phyloP scores from a whole-genome alignment of 306 rosid genomes.

The Cyamopsis tetragonoloba region DNA sequence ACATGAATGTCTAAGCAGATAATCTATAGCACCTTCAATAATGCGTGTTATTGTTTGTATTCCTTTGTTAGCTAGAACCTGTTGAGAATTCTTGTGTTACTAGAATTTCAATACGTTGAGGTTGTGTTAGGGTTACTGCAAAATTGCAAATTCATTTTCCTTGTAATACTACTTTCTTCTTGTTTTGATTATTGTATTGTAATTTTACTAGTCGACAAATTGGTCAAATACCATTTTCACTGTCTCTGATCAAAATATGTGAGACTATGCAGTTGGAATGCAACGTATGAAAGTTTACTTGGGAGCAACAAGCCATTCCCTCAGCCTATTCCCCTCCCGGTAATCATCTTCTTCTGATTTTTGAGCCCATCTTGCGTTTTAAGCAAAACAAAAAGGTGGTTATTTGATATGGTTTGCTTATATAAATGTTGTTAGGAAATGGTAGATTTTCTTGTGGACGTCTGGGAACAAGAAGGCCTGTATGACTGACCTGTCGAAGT shows the following conservation, averaged over 20 bases:
- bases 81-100: not conserved
- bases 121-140: not conserved
- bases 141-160: not conserved
- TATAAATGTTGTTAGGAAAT: conserved; percentile 51
- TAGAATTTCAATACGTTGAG: not conserved
- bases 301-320: conserved; percentile 71
- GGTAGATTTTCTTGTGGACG: conserved; percentile 81
- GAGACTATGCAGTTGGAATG: conserved; percentile 61
- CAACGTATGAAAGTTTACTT: conserved; percentile 58
- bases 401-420: not conserved
- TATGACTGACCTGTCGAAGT: conserved; percentile 43
- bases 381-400: not conserved
- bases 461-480: conserved; percentile 76
- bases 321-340: conserved; percentile 58
- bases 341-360: conserved; percentile 31
- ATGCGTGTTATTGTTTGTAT: not conserved
- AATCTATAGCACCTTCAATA: not conserved
- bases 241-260: not conserved
- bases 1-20: not conserved
- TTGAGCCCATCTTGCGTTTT: not conserved
- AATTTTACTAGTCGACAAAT: not conserved
- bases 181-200: not conserved
- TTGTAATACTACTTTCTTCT: not conserved
- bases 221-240: not conserved
- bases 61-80: not conserved